Conservation (phyloP, 2,329 filamentous ascomycete species). For the Calonectria ilicicola region DNA sequence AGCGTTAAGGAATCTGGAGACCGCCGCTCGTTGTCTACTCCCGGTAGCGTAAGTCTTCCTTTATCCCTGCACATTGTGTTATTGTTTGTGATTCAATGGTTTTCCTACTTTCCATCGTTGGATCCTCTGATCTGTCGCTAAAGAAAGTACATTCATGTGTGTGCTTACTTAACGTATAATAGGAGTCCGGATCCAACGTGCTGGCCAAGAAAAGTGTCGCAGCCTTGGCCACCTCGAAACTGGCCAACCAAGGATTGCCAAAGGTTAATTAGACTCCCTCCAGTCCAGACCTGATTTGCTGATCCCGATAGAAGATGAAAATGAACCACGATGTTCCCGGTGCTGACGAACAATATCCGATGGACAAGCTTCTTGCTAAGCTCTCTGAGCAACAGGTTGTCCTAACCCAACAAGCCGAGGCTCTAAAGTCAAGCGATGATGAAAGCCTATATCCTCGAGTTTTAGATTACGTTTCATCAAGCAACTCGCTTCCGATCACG, state of each 20-base stretch:
- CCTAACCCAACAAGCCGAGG: conserved; percentile 70
- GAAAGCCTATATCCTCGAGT: conserved; percentile 47
- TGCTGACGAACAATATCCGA: conserved; percentile 59
- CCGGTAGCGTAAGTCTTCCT: conserved; percentile 33
- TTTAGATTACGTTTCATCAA: conserved; percentile 64
- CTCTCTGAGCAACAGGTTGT: conserved; percentile 77
- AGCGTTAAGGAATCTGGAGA: conserved; percentile 28
- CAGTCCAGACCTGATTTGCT: conserved; percentile 30
- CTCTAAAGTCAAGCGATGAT: conserved; percentile 58
- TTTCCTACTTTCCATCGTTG: not conserved
- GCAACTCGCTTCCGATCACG: conserved; percentile 72
- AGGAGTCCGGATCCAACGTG: conserved; percentile 35
- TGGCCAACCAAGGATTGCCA: conserved; percentile 65
- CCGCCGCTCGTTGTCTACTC: conserved; percentile 21
- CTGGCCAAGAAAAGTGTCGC: conserved; percentile 57
- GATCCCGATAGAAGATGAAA: conserved; percentile 59
- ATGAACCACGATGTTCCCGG: conserved; percentile 56
- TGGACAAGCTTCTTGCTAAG: conserved; percentile 81
- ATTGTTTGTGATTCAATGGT: not conserved
- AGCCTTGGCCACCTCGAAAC: conserved; percentile 64
- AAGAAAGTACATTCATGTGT: not conserved
- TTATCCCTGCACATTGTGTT: not conserved
- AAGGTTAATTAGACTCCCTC: conserved; percentile 57
- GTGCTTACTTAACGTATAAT: conserved; percentile 17
- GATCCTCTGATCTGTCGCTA: not conserved